A percentile compares a stretch with the other conserved stretches of the same genome.
Conservation (phyloP, 441 rosid species). For the Bocquillonia castaneifolia region DNA sequence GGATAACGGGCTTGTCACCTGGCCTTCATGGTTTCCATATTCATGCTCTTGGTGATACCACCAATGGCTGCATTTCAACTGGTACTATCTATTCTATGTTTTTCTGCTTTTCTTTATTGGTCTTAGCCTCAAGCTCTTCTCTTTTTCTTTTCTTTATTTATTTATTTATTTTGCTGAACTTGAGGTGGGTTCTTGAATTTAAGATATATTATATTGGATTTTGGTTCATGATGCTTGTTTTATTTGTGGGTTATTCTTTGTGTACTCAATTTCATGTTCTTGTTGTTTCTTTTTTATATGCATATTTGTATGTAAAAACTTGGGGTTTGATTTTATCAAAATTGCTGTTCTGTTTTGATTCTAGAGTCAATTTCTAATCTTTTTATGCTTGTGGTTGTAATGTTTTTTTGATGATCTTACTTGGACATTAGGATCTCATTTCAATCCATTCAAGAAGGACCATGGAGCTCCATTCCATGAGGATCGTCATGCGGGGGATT, state of each 20-base stretch:
- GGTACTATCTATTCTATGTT: constrained; percentile 34
- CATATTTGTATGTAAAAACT: neutral
- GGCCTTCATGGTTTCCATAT: constrained; percentile 96
- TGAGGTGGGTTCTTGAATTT: neutral
- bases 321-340: neutral
- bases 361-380: neutral
- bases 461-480: constrained; percentile 86
- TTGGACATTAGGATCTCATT: constrained; percentile 66
- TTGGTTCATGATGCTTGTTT: neutral
- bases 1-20: constrained; percentile 67
- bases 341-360: neutral
- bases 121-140: neutral
- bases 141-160: neutral
- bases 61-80: constrained; percentile 98
- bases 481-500: constrained; percentile 92
- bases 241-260: constrained; percentile 7
- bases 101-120: neutral
- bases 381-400: neutral
- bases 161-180: neutral
- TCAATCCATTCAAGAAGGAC: constrained; percentile 75
- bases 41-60: constrained; percentile 92
- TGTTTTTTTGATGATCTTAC: neutral
- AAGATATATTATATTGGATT: neutral
- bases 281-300: neutral
- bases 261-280: neutral